These are phyloP conservation scores for Verbascum thapsus DNA, from an alignment of 257 asterid genomes.

Conservation along the genomic window DNA sequence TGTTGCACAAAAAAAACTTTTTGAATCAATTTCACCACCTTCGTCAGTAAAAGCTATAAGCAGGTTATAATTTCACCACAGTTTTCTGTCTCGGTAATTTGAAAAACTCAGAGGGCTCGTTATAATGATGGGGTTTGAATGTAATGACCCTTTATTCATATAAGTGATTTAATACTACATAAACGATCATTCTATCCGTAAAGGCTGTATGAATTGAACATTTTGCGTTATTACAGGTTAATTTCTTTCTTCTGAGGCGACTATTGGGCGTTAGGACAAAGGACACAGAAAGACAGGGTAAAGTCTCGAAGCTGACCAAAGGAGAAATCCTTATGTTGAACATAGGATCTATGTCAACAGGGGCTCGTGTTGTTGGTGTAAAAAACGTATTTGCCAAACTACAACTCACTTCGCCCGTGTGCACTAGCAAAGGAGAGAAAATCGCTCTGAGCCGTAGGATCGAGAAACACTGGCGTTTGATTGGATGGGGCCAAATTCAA, in stretches of 20 bases:
- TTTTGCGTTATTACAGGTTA: constrained; percentile 51
- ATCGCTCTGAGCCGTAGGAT: constrained; percentile 94
- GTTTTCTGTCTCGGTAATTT: too few relatives aligned
- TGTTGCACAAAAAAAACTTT: not conserved
- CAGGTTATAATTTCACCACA: too few relatives aligned
- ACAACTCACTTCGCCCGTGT: constrained; percentile 93
- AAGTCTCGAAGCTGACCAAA: constrained; percentile 82
- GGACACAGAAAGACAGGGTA: constrained; percentile 89
- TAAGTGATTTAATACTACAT: too few relatives aligned
- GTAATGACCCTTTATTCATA: too few relatives aligned
- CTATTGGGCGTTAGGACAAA: constrained; percentile 93
- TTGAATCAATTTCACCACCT: too few relatives aligned
- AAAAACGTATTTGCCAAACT: constrained; percentile 86
- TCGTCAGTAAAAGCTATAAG: too few relatives aligned
- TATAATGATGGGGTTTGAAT: too few relatives aligned
- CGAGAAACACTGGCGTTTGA: constrained; percentile 98
- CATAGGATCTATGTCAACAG: constrained; percentile 98
- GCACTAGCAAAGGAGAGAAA: constrained; percentile 94
- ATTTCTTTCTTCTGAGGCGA: constrained; percentile 84
- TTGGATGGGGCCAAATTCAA: constrained; percentile 97
- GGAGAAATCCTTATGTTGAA: constrained; percentile 94
- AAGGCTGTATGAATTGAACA: too few relatives aligned
- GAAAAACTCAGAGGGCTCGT: too few relatives aligned
- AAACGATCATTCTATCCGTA: too few relatives aligned
- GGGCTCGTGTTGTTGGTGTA: constrained; percentile 89